Evolutionary conservation across 1,284 basidiomycete genomes (phyloP), one percentile per base, ranked within the genome.

Genomic region (Mycosarcoma maydis): DNA sequence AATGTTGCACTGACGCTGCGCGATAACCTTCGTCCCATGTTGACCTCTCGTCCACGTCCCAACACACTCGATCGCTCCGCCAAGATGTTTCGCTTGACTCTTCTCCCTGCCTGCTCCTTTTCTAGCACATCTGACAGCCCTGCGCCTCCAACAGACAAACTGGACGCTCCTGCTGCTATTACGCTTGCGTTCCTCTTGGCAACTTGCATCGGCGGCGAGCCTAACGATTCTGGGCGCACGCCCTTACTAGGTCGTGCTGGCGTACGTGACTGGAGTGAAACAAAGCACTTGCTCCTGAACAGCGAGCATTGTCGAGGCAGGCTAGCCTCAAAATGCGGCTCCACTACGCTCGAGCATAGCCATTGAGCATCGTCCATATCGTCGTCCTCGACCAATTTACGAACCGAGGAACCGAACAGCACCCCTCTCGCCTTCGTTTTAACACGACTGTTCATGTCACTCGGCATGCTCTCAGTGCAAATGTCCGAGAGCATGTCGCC

Each of bases 351-450:
- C 5, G 65, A 69, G 43, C 75, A 78, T 3, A 80, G 59, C 74
- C 75, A 78, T 51, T 80, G 78, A 16, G 75, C 67, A 44, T 78
- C 78, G 51, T 80, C 78, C 46, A 72, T 55, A 33, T 72, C 72
- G 39, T 80, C 78, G 6, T 73, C 46, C 20, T 62, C 46, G 22
- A 60, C 30, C 19, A 62, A 17, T 39, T 69, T 69, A 33, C 66
- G 66, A 22, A 56, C 40, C 39, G 66, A 52, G 5, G 71, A 67
- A 9, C 71, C 71, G 8, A 73, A 66, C 22, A 54, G 9, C 1
- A 9, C 37, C 14, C 40, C 50, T 40, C 26, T 61, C 17, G 23
- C 37, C 16, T 32, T 36, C 2, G 32, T 4, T 17, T n/a, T 22
- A 14, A 32, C 37, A 6, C 3, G 14, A 8, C 22, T n/a, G 9